Evolutionary conservation across 805 yeast species (phyloP), one percentile per base, ranked within the genome.

Genomic region (Yamadazyma tumulicola): DNA sequence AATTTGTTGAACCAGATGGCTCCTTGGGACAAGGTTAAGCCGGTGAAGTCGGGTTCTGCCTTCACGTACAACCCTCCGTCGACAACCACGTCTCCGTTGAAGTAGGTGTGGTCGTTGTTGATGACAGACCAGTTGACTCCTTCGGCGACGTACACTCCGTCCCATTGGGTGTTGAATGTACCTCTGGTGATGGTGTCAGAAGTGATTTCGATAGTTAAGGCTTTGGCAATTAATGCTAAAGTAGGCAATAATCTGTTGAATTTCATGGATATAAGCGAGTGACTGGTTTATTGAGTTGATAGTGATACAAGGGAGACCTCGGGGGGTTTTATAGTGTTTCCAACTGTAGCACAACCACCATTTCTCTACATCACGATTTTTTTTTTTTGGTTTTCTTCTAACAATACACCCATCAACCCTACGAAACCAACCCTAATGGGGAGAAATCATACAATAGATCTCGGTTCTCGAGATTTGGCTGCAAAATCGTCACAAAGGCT

Each of bases 121-220:
- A 56, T 45, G 31, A 57, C 48, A 10, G 63, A 54, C 49, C 55
- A 57, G 38, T 45, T 49, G 6, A 42, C 60, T 23, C 57, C 59
- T 12, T 46, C 36, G n/a, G 39, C 40, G 22, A 59, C 44, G 4
- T 37, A 39, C 8, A 54, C 37, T 28, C 38, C 48, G 17, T 59
- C 61, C 35, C 39, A 43, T 27, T 43, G 35, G 32, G 42, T 38
- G 19, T 41, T 36, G 26, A 29, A 28, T 4, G 39, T 29, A 20
- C 48, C 48, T 23, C 37, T 41, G 20, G 48, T 39, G 23, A 43
- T 41, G 19, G 48, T 43, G 26, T 43, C 36, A 26, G 40, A 21
- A 21, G 41, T 38, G 21, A 43, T 37, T 18, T 43, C 45, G 26
- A 41, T 26, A 10, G 45, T 30, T 31, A 43, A 31, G n/a, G 45